Percentiles rank a stretch among this genome's conserved stretches.
Evolutionary conservation across 1,284 basidiomycete species (phyloP).

Genomic region (Marasmius oreades): DNA sequence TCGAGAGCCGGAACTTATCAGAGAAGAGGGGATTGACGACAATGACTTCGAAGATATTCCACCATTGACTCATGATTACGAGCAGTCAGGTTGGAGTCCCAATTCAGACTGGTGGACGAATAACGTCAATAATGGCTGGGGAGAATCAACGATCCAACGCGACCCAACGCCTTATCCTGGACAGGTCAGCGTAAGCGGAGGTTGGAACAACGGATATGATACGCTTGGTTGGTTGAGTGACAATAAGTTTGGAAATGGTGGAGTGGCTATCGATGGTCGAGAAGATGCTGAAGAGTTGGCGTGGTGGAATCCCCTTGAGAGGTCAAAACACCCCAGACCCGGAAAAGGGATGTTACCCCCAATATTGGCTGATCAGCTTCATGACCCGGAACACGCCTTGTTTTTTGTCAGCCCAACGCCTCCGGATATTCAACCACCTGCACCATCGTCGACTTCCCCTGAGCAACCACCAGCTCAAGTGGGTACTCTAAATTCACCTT

Average conservation of each 20-base stretch:
- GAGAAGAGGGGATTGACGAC: conserved; percentile 5
- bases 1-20: conserved; percentile 42
- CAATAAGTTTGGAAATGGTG: not conserved
- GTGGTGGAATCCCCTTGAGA: conserved; percentile 61
- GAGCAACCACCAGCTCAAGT: conserved; percentile 14
- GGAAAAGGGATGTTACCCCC: conserved; percentile 69
- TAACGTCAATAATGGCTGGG: not conserved
- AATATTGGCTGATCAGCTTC: conserved; percentile 57
- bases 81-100: not conserved
- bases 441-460: conserved; percentile 18
- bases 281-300: conserved; percentile 51
- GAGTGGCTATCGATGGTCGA: conserved; percentile 48
- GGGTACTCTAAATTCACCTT: conserved; percentile 12
- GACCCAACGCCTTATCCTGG: not conserved
- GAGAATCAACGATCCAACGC: not conserved
- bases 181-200: not conserved
- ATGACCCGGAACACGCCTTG: conserved; percentile 66
- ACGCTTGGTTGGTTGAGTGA: not conserved
- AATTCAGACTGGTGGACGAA: conserved; percentile 1
- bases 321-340: conserved; percentile 44
- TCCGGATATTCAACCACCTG: conserved; percentile 23
- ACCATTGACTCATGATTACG: not conserved
- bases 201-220: not conserved
- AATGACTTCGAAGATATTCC: not conserved
- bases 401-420: conserved; percentile 53